Base-by-base conservation (phyloP, 768 basidiomycete species). In the Termitomyces eurrhizus region DNA sequence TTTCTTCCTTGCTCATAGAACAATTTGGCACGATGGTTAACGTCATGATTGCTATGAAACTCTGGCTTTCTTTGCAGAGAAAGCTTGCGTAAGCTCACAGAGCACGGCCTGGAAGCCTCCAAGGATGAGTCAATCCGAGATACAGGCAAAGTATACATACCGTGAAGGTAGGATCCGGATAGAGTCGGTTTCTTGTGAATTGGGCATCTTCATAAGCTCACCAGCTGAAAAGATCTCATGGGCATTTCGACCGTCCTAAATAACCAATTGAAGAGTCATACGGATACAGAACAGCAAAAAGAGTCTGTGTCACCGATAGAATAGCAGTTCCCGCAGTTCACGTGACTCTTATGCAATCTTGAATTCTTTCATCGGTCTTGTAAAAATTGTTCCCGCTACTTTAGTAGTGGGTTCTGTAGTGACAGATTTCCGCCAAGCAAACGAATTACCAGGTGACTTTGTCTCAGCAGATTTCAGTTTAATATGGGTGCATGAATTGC, bases 271-370 rank as follows among this genome's bases (percentile, higher is more conserved):
- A 72, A 7, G 81, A 75, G 12, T 77, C 68, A 58, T 83, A 85
- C 18, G 83, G 62, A 62, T 81, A 80, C 2, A 74, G 63, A 21
- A 77, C 68, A 37, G 80, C 76, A 62, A 81, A 83, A 5, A 70
- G 65, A 3, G 78, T 74, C 62, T 82, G 81, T 82, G 67, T 85
- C 83, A 45, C 76, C 78, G 7, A 80, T n/a, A 52, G 7, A 74
- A 74, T 21, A 21, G 21, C 21, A 21, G 21, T 21, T 21, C 21
- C 21, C 21, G 21, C 21, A 21, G 21, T 21, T 21, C 21, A 21
- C 21, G 21, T 21, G 21, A 21, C 21, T 21, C 21, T 21, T 21
- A 21, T 21, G 21, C 21, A 21, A 21, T 21, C 21, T 21, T 21
- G 21, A 21, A 21, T 21, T 21, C 21, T 21, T 21, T 21, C 21